Conservation (phyloP, 2,329 filamentous ascomycete species). For the Tolypocladium capitatum region DNA sequence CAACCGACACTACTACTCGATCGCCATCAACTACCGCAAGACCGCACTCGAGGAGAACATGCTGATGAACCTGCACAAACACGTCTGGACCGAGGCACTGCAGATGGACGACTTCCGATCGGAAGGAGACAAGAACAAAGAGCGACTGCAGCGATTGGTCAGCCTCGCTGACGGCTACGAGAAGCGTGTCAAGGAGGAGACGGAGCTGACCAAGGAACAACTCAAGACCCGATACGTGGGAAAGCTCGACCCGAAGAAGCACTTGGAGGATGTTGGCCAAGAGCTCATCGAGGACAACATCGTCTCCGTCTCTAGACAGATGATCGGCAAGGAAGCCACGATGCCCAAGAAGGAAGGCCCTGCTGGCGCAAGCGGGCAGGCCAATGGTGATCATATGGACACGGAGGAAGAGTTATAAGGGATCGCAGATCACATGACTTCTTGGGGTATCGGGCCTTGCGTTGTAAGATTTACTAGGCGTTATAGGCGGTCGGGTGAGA, state of each 20-base stretch:
- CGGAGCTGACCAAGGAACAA: conserved; percentile 91
- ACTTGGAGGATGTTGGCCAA: conserved; percentile 91
- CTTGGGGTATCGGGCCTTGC: conserved; percentile 7
- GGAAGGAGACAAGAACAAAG: conserved; percentile 76
- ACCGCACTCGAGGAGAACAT: conserved; percentile 97
- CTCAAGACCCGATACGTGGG: conserved; percentile 98
- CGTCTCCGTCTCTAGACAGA: conserved; percentile 91
- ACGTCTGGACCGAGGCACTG: conserved; percentile 95
- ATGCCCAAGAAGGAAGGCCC: conserved; percentile 59
- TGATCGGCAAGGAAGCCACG: conserved; percentile 98
- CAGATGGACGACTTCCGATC: conserved; percentile 91
- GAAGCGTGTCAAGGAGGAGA: conserved; percentile 98
- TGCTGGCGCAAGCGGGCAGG: conserved; percentile 31
- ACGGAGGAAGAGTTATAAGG: conserved; percentile 44
- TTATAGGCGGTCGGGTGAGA: conserved; percentile 14
- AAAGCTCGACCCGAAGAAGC: conserved; percentile 98
- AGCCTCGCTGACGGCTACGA: conserved; percentile 89
- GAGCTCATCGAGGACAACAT: conserved; percentile 99
- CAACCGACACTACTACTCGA: conserved; percentile 98
- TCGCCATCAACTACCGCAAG: conserved; percentile 96
- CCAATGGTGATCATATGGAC: conserved; percentile 54
- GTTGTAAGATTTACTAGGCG: conserved; percentile 20
- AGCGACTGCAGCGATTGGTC: conserved; percentile 77
- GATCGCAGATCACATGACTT: conserved; percentile 9
- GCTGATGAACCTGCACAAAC: conserved; percentile 99